These are phyloP conservation scores for Pholiota adiposa DNA, from an alignment of 1,284 basidiomycete species.

Conservation along the genomic window DNA sequence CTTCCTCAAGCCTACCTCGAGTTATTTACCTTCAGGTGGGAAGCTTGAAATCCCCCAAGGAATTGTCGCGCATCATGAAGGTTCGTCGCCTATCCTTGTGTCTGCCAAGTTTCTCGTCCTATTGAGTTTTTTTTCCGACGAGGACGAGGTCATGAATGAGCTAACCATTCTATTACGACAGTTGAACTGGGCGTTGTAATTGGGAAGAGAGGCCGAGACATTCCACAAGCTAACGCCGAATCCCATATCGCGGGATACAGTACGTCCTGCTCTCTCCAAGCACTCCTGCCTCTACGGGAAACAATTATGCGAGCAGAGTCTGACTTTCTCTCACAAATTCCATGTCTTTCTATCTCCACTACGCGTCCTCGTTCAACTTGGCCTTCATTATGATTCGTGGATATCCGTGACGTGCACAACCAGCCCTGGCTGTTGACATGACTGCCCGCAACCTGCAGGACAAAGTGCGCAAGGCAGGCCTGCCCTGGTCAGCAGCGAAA, in stretches of 20 bases:
- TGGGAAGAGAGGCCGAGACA: slow-evolving; percentile 84
- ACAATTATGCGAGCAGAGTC: slow-evolving; percentile 1
- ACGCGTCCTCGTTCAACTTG: slow-evolving; percentile 1
- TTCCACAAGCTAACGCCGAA: slow-evolving; percentile 73
- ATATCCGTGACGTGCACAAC: slow-evolving; percentile 2
- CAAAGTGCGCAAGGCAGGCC: slow-evolving; percentile 87
- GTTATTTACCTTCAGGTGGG: slow-evolving; percentile 80
- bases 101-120: background rate
- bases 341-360: slow-evolving; percentile 1
- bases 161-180: slow-evolving; percentile 32
- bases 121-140: background rate
- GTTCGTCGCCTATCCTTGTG: slow-evolving; percentile 40
- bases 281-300: background rate
- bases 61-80: slow-evolving; percentile 89
- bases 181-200: slow-evolving; percentile 98
- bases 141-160: background rate
- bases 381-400: background rate
- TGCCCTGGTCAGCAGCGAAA: slow-evolving; percentile 94
- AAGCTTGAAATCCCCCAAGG: slow-evolving; percentile 88
- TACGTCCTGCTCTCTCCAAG: slow-evolving; percentile 38
- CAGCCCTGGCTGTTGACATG: slow-evolving; percentile 94
- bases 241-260: slow-evolving; percentile 91
- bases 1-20: slow-evolving; percentile 96
- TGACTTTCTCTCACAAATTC: background rate
- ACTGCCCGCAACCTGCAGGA: slow-evolving; percentile 97